phyloP scores from a whole-genome alignment of 768 basidiomycete genomes.

The Naganishia antarctica region DNA sequence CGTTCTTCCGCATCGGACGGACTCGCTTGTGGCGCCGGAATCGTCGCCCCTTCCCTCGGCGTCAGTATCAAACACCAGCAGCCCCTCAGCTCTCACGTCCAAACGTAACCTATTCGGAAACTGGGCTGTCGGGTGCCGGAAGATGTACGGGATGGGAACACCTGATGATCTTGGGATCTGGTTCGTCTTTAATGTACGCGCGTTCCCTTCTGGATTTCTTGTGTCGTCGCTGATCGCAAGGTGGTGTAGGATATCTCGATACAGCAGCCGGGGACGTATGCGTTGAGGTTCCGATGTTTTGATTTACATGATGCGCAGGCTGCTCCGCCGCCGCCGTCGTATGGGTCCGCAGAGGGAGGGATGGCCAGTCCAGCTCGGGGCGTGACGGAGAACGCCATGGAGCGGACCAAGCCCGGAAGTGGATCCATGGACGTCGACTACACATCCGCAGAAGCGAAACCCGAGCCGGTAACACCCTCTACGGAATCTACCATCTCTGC shows the following conservation, averaged over 20 bases:
- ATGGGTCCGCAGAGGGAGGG: not conserved
- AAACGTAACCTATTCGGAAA: constrained; percentile 5
- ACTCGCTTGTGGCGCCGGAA: not conserved
- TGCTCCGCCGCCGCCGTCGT: not conserved
- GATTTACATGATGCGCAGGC: not conserved
- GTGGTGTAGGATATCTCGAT: constrained; percentile 11
- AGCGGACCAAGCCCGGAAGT: too few species aligned
- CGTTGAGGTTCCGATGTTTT: constrained; percentile 12
- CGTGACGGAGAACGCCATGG: too few species aligned
- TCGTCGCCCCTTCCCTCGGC: not conserved
- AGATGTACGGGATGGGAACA: constrained; percentile 13
- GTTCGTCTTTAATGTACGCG: constrained; percentile 12
- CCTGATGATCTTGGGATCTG: constrained; percentile 10
- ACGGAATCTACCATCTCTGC: too few species aligned
- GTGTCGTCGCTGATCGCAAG: not conserved
- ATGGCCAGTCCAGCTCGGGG: too few species aligned
- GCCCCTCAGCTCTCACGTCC: not conserved
- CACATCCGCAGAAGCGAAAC: too few species aligned
- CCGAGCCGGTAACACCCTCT: too few species aligned
- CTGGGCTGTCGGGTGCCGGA: constrained; percentile 5
- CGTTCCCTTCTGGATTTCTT: too few species aligned
- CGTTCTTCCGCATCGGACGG: not conserved
- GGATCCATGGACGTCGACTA: too few species aligned
- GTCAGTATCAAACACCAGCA: not conserved
- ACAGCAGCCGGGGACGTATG: constrained; percentile 11